These are phyloP conservation scores for Xylariaceae sp. DNA, from an alignment of 2,329 filamentous ascomycete species.

Conservation along the genomic window DNA sequence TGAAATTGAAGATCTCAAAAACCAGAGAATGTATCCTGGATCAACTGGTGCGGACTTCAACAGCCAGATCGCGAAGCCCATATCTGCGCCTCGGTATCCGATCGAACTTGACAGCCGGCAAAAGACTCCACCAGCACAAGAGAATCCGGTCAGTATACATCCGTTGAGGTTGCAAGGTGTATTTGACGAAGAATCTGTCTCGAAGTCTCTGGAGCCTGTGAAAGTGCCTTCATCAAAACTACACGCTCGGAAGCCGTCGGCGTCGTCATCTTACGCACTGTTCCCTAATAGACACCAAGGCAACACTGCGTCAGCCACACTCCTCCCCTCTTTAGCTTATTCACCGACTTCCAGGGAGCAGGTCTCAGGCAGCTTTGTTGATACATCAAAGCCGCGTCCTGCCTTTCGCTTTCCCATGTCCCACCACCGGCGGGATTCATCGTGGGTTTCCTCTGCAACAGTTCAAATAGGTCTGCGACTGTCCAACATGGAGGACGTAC, in stretches of 20 bases:
- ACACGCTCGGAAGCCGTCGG: slow-evolving; percentile 31
- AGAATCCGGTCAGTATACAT: slow-evolving; percentile 26
- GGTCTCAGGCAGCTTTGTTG: slow-evolving; percentile 16
- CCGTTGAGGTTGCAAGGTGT: slow-evolving; percentile 35
- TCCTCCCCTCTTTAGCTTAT: slow-evolving; percentile 49
- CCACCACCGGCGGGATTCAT: slow-evolving; percentile 56
- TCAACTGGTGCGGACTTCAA: slow-evolving; percentile 27
- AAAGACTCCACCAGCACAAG: slow-evolving; percentile 25
- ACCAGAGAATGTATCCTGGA: slow-evolving; percentile 26
- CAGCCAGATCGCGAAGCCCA: slow-evolving; percentile 35
- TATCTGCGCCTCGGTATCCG: slow-evolving; percentile 27
- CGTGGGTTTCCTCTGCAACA: slow-evolving; percentile 61
- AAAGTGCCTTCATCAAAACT: slow-evolving; percentile 25
- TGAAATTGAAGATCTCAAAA: slow-evolving; percentile 41
- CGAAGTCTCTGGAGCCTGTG: slow-evolving; percentile 30
- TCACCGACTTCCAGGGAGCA: slow-evolving; percentile 23
- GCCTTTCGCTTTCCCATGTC: slow-evolving; percentile 37
- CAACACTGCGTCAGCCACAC: slow-evolving; percentile 32
- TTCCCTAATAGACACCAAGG: slow-evolving; percentile 34
- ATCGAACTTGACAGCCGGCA: slow-evolving; percentile 34
- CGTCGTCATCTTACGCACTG: slow-evolving; percentile 36
- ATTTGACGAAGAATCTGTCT: slow-evolving; percentile 20
- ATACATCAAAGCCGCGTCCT: slow-evolving; percentile 41
- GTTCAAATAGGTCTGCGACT: slow-evolving; percentile 69
- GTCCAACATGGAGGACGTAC: slow-evolving; percentile 54